Evolutionary conservation across 441 rosid genomes (phyloP), one percentile per base, ranked within the genome.

Genomic region (Jatropha podagrica): DNA sequence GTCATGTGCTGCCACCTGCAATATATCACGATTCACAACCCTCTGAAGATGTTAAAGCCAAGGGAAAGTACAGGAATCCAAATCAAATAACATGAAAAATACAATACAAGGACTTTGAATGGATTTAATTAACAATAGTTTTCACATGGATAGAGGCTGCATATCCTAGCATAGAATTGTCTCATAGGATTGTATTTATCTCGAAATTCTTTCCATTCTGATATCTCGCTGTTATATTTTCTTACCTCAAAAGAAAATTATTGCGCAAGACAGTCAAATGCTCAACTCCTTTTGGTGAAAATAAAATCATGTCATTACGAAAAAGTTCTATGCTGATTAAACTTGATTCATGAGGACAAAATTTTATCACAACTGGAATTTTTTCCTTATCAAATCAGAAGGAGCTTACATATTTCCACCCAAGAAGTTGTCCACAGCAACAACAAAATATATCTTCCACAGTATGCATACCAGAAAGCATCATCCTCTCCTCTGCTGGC

Each of bases 361-460:
- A 4, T 65, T 37, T 54, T 37, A 56, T 6, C 13, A 12, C 18
- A n/a, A 38, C 51, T 10, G 23, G 20, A 40, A 56, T 8, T 20
- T 56, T 23, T 70, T 56, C 37, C 44, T n/a, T 26, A n/a, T 18
- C 5, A 15, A 32, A n/a, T 14, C 26, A 20, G 63, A 17, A 18
- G 73, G 42, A 77, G 73, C 85, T 68, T 82, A 86, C 87, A 13
- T 86, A 88, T 86, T 85, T 86, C 90, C 90, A 86, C 64, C 91
- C 89, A 73, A 88, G 77, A 44, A 83, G 79, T 65, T 85, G 89
- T 65, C 89, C 88, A 69, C 91, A 88, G 74, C 86, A 80, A 80
- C 90, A 86, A 74, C 89, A 88, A 81, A 59, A 84, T 68, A 86
- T 68, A 64, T 88, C 92, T 65, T 80, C 85, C 20, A 85, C 89